Base-by-base conservation (phyloP, 768 basidiomycete species). In the Russula earlei region DNA sequence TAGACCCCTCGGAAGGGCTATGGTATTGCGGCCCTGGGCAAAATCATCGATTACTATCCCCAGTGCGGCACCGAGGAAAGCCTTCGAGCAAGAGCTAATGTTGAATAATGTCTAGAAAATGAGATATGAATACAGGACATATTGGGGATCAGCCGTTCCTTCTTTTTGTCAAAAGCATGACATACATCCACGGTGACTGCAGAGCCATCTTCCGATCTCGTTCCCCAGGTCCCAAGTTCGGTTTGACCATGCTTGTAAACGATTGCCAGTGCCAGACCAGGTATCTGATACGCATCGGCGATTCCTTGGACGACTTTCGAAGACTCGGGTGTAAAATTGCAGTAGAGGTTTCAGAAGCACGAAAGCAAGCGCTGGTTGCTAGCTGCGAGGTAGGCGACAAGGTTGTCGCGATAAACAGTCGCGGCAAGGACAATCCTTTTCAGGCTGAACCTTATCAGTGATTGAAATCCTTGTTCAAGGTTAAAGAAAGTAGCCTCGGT, bases 41-140 rank as follows among this genome's bases (percentile, higher is more conserved):
- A 36, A 52, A 27, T 59, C 54, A 5, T 55, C 59, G 38, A 56
- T 56, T 20, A 60, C 7, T 15, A 60, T 42, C 17, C 58, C 59
- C 2, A n/a, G 7, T 1, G 54, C 41, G 6, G 54, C 40, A 8
- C 50, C 11, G 19, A 60, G 29, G 50, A 60, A 60, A 2, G 54
- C 46, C 24, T 52, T 60, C 11, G 54, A 60, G 40, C 49, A 55
- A 11, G 59, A 55, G 37, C 8, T 54, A 29, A 60, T 43, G 33
- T 38, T 49, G 33, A 60, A 60, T 33, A 44, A n/a, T 4, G 40
- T 49, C 49, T 49, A 33, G 15, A 22, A 10, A 3, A 22, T 19
- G 38, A n/a, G 8, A 10, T 17, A 19, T 19, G 17, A 9, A 19
- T 38, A 7, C 10, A 8, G 5, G 19, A 5, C 36, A 36, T 5